A percentile compares a stretch with the other conserved stretches of the same genome.
Evolutionary conservation across 345 rosid genomes (phyloP).

Genomic region (Streptanthus diversifolius): DNA sequence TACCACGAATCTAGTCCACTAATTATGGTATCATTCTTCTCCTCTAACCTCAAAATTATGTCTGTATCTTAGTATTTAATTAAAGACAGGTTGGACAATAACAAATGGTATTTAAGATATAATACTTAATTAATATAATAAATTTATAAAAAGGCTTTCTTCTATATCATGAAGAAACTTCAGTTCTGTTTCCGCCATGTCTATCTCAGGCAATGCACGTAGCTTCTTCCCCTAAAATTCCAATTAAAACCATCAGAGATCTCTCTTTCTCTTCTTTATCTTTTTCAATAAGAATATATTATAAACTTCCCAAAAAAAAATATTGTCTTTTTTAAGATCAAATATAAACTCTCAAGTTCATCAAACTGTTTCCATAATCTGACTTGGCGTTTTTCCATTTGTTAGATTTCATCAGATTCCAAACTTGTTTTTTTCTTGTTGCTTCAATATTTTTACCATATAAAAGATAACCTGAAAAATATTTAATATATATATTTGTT

Average conservation of each 20-base stretch:
- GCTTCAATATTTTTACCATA: neutral
- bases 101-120: neutral
- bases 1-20: constrained; percentile 28
- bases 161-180: constrained; percentile 5
- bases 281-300: neutral
- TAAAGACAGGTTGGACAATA: constrained; percentile 25
- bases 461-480: neutral
- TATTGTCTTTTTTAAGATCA: too few relatives aligned
- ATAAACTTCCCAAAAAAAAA: too few relatives aligned
- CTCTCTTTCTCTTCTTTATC: neutral
- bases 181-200: constrained; percentile 23
- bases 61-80: constrained; percentile 19
- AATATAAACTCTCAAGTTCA: neutral
- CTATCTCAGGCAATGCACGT: constrained; percentile 31
- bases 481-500: neutral
- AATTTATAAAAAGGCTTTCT: neutral
- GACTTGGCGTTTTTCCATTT: neutral
- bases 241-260: neutral
- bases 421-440: neutral
- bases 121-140: neutral
- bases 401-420: neutral
- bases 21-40: constrained; percentile 30
- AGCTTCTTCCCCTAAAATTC: neutral
- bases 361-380: constrained; percentile 6
- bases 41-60: constrained; percentile 31